Evolutionary conservation across 164 flowering plant species (phyloP), one percentile per base, ranked within the genome.

Genomic region (Berberis vulgaris): DNA sequence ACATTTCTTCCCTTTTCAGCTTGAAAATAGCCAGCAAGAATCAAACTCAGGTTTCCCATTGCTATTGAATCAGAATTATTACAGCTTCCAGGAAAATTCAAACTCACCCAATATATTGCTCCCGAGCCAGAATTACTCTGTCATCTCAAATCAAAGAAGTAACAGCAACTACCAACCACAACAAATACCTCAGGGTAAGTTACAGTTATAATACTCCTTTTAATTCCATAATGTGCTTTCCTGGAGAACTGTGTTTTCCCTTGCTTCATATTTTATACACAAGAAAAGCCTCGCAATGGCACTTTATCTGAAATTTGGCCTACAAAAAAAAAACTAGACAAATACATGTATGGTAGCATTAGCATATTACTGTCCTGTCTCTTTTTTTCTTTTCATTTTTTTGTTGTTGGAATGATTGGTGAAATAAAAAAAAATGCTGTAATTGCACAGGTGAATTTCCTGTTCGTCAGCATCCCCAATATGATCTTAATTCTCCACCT

Each of bases 401-500:
- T 26, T 26, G n/a, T 45, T 44, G 39, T 41, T 43, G 39, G 45
- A 67, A 43, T 61, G 41, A 50, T 46, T 55, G 11, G 26, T 26
- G 26, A 26, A 26, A 26, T 26, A 9, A 56, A 38, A 3, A 6
- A 43, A 49, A 54, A 53, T 57, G 3, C 53, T 53, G 41, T 6
- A 44, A 56, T 43, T 63, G 26, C 50, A 52, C 74, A 74, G 77
- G 65, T 71, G 72, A 67, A 47, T 62, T 68, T 58, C 72, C 67
- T 39, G 61, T 65, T 68, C 72, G 61, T 62, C 63, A 55, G 43
- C 60, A 13, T 54, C 65, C 65, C 7, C 42, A 58, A 1, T 72
- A 64, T 63, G 75, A 78, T 61, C 77, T 75, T 1, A 76, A 79
- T 69, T 69, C 66, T 39, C 65, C 60, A 53, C 65, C 79, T 6